Evolutionary conservation across 257 asterid genomes (phyloP).

Genomic region (Misopates orontium): DNA sequence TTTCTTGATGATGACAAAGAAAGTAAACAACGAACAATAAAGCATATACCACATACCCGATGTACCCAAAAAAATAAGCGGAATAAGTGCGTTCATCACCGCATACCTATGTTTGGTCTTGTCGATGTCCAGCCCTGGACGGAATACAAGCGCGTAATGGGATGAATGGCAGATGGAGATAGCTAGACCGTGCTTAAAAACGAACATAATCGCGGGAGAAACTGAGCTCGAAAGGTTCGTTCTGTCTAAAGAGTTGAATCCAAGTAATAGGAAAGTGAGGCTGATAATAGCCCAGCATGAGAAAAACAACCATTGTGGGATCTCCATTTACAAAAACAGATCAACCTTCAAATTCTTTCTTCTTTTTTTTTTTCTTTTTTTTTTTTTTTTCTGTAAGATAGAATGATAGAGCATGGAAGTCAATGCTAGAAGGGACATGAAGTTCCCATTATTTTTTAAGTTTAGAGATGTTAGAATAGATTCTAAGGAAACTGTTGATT

Average conservation of each 20-base stretch:
- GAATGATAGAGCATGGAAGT: too few relatives aligned
- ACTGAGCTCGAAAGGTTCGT: conserved; percentile 14
- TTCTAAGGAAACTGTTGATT: too few relatives aligned
- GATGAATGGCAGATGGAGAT: conserved; percentile 2
- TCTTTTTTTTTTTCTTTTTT: too few relatives aligned
- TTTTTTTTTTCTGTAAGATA: too few relatives aligned
- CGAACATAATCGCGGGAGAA: conserved; percentile 2
- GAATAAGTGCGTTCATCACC: background rate
- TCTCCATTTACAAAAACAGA: too few relatives aligned
- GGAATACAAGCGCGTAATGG: background rate
- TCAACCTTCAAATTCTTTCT: too few relatives aligned
- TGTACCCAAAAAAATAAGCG: background rate
- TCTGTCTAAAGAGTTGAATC: conserved; percentile 11
- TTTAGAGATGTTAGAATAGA: too few relatives aligned
- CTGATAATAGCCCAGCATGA: conserved; percentile 7
- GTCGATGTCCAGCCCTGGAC: background rate
- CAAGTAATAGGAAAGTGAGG: conserved; percentile 17
- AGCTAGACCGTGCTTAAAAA: conserved; percentile 2
- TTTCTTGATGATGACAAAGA: background rate
- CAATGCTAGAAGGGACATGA: too few relatives aligned
- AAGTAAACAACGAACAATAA: too few relatives aligned
- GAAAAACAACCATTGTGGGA: conserved; percentile 1
- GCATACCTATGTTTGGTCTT: background rate
- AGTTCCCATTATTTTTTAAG: too few relatives aligned
- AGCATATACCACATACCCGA: background rate